phyloP scores from a whole-genome alignment of 306 rosid species.

The Carpinus viminea region DNA sequence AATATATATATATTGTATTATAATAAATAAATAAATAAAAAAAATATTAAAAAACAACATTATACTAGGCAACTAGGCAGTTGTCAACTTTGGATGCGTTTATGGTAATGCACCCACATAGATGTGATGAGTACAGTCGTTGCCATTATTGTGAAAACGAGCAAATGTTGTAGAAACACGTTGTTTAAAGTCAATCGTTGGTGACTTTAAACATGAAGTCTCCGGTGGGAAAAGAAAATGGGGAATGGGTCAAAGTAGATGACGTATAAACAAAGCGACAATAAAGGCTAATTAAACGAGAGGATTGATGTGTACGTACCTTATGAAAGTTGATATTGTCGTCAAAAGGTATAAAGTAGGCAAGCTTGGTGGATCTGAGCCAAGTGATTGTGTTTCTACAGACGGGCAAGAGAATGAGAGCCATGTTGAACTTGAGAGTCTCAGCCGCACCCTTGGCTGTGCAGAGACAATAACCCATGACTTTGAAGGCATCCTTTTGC shows the following conservation, averaged over 20 bases:
- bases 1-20: no score
- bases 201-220: conserved; percentile 9
- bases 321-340: conserved; percentile 99
- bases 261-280: conserved; percentile 24
- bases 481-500: conserved; percentile 51
- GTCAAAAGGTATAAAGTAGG: conserved; percentile 73
- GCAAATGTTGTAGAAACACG: not conserved
- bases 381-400: conserved; percentile 95
- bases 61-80: no score
- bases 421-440: conserved; percentile 97
- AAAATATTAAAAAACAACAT: no score
- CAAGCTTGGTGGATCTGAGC: conserved; percentile 81
- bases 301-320: conserved; percentile 44
- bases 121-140: not conserved
- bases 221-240: not conserved
- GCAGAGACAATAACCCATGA: conserved; percentile 89
- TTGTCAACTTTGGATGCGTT: no score
- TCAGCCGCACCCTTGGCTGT: conserved; percentile 93
- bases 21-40: no score
- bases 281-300: not conserved
- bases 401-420: conserved; percentile 82
- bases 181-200: not conserved
- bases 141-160: not conserved
- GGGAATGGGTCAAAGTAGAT: not conserved
- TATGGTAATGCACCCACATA: not conserved